phyloP scores from a whole-genome alignment of 768 basidiomycete species.

The Myochromella boudieri region DNA sequence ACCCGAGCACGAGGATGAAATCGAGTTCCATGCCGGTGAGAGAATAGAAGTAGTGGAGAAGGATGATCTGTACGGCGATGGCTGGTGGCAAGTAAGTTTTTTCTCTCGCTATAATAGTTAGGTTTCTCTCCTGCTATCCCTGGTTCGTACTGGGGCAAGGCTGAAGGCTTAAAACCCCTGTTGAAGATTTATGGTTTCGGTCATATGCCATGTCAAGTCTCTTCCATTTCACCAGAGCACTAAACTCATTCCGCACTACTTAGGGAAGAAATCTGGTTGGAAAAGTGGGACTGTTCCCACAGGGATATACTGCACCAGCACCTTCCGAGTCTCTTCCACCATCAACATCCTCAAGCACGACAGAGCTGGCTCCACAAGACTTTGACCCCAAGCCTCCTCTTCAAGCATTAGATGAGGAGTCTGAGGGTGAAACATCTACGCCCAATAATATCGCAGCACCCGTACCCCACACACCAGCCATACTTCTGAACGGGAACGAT shows the following conservation, averaged over 20 bases:
- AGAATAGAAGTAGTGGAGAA: slow-evolving; percentile 88
- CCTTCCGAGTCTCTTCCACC: slow-evolving; percentile 28
- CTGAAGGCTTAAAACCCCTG: no score
- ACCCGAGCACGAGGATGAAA: slow-evolving; percentile 95
- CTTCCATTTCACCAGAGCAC: no score
- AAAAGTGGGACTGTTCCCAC: slow-evolving; percentile 87
- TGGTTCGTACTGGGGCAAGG: no score
- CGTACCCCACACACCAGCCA: slow-evolving; percentile 35
- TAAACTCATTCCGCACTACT: slow-evolving; percentile 15
- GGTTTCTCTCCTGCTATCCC: background rate
- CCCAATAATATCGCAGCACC: slow-evolving; percentile 32
- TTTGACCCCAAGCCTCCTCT: slow-evolving; percentile 25
- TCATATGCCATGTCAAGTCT: no score
- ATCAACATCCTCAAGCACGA: slow-evolving; percentile 25
- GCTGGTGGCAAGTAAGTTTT: slow-evolving; percentile 79
- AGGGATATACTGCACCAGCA: slow-evolving; percentile 75
- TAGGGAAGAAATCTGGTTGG: slow-evolving; percentile 85
- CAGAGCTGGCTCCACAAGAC: slow-evolving; percentile 16
- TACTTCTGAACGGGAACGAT: slow-evolving; percentile 24
- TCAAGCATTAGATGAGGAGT: slow-evolving; percentile 48
- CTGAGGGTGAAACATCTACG: slow-evolving; percentile 36
- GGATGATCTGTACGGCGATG: slow-evolving; percentile 91
- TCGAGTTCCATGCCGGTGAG: slow-evolving; percentile 82
- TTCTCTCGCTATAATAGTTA: background rate
- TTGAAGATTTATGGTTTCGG: no score